Evolutionary conservation across 1,284 basidiomycete genomes (phyloP), one percentile per base, ranked within the genome.

Genomic region (Tetrapyrgos nigripes): DNA sequence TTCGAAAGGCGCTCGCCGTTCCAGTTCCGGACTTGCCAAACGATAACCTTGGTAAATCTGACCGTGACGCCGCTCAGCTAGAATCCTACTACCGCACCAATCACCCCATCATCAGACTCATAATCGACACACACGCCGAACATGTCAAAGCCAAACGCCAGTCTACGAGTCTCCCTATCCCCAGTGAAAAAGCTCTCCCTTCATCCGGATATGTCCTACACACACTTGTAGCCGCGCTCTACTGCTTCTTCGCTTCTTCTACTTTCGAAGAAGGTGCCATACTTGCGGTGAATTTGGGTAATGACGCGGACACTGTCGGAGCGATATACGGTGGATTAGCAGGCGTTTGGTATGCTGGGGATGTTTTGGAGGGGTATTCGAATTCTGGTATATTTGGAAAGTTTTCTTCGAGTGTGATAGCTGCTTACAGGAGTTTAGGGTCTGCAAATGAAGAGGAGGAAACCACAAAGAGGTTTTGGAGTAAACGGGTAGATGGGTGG

Each of bases 301-400:
- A 67, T 56, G 78, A 80, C 60, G 75, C 79, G 2, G 78, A 79
- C 62, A 79, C 79, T 5, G 73, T 79, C 3, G 79, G 75, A 1
- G 76, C 77, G 2, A 69, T 80, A 17, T 80, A 79, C 51, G 78
- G 68, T 21, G 78, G 77, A 3, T 60, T 81, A 11, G 79, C 79
- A 0, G 78, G 70, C 9, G 70, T 67, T 53, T 80, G 77, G 75
- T 79, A 81, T 62, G 73, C 66, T 2, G 62, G 58, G 19, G 65
- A 67, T 10, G 65, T n/a, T n/a, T n/a, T n/a, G n/a, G n/a, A n/a
- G n/a, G n/a, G n/a, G n/a, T n/a, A n/a, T n/a, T n/a, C n/a, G n/a
- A n/a, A n/a, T n/a, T n/a, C n/a, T n/a, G n/a, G n/a, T n/a, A n/a
- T n/a, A n/a, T n/a, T n/a, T n/a, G n/a, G n/a, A n/a, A n/a, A n/a